phyloP scores from a whole-genome alignment of 805 yeast genomes.

The Clavispora fructus region DNA sequence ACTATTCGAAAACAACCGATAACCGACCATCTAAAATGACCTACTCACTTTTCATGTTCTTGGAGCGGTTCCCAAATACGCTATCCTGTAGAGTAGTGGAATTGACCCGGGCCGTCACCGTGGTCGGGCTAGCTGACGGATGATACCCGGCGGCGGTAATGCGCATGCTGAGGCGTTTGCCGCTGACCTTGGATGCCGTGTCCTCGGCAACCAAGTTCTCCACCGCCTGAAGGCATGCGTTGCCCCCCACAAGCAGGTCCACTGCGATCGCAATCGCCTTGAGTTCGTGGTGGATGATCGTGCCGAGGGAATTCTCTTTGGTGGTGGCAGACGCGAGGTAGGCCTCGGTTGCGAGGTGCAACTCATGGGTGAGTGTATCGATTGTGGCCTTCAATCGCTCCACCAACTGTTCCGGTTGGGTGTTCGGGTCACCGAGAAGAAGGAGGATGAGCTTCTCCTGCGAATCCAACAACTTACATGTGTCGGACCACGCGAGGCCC shows the following conservation, averaged over 20 bases:
- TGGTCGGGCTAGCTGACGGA: not conserved
- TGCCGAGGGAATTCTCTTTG: not conserved
- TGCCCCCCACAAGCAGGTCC: not conserved
- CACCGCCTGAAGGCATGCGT: not conserved
- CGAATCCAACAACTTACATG: constrained; percentile 13
- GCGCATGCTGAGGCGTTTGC: not conserved
- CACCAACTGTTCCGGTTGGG: not conserved
- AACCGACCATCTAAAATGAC: not conserved
- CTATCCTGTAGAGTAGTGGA: not conserved
- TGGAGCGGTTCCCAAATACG: not conserved
- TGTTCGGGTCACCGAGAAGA: not conserved
- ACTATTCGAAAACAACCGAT: too few relatives aligned
- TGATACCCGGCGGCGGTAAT: constrained; percentile 1
- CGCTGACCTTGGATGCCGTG: not conserved
- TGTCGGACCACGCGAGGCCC: constrained; percentile 25
- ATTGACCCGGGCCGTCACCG: not conserved
- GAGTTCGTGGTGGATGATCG: constrained; percentile 15
- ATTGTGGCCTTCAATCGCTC: not conserved
- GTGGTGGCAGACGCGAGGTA: not conserved
- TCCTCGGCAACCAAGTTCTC: not conserved
- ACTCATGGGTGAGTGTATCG: not conserved
- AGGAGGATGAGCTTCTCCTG: constrained; percentile 23
- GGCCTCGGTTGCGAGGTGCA: not conserved
- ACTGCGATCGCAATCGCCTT: constrained; percentile 16
- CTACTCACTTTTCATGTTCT: not conserved